Evolutionary conservation across 1,139 yeast genomes (phyloP).

Genomic region (Meyerozyma sp.): DNA sequence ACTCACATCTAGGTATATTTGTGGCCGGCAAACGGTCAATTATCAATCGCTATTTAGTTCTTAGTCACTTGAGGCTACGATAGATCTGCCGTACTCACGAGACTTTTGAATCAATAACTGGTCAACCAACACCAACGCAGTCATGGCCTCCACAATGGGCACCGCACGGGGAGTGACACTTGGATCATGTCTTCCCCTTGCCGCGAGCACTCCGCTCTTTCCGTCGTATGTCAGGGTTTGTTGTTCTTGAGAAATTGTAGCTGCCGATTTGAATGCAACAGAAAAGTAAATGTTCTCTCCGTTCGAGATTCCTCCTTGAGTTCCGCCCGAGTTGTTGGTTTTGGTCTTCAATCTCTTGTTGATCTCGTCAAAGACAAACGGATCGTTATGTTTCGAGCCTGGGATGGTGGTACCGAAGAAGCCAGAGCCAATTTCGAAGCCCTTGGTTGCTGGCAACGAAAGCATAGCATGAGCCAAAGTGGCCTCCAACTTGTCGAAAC

Average conservation of each 20-base stretch:
- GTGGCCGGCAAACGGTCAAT: constrained; percentile 50
- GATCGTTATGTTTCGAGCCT: constrained; percentile 91
- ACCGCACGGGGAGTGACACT: constrained; percentile 98
- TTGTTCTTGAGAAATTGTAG: constrained; percentile 93
- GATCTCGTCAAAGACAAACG: constrained; percentile 58
- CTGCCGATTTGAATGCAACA: constrained; percentile 97
- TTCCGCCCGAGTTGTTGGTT: constrained; percentile 94
- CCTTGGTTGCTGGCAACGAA: constrained; percentile 95
- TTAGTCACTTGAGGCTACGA: constrained; percentile 8
- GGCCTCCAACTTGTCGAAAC: constrained; percentile 94
- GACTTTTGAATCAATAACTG: constrained; percentile 80
- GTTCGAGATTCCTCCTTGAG: constrained; percentile 96
- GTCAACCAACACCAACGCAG: constrained; percentile 89
- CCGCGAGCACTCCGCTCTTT: constrained; percentile 77
- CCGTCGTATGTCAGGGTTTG: constrained; percentile 86
- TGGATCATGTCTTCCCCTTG: constrained; percentile 98
- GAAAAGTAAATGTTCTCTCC: constrained; percentile 94
- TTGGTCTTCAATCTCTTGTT: constrained; percentile 65
- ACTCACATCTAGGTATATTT: neutral
- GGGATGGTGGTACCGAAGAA: constrained; percentile 85
- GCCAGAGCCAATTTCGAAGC: constrained; percentile 96
- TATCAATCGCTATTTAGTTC: neutral
- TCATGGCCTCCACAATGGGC: constrained; percentile 97
- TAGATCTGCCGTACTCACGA: constrained; percentile 47
- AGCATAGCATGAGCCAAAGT: constrained; percentile 95